Conservation (phyloP, 192 early-diverging fungal species). For the Linnemannia elongata region DNA sequence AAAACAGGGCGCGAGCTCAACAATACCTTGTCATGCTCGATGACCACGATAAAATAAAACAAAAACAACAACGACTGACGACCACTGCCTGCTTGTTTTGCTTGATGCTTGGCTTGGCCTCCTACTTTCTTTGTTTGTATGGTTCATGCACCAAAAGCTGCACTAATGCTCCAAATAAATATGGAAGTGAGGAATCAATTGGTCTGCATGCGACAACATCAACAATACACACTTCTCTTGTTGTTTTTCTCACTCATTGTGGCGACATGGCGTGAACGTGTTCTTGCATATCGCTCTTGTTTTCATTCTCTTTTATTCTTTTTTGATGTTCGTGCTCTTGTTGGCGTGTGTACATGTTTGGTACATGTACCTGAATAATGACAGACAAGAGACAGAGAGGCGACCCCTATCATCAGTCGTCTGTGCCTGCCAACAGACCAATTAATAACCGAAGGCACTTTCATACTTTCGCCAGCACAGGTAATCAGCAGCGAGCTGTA, state of each 20-base stretch:
- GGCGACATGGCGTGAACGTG: slow-evolving; percentile 7
- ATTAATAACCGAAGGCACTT: not conserved
- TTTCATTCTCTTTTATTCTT: too few species aligned
- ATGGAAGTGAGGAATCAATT: not conserved
- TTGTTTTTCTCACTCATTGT: not conserved
- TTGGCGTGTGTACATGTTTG: not conserved
- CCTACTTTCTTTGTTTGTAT: not conserved
- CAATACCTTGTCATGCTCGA: not conserved
- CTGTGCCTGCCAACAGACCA: not conserved
- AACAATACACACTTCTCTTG: not conserved
- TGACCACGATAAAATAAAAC: not conserved
- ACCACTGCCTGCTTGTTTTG: too few species aligned
- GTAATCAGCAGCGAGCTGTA: too few species aligned
- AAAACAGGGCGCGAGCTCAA: not conserved
- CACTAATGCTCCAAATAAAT: not conserved
- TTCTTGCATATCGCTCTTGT: not conserved
- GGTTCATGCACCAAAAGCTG: not conserved
- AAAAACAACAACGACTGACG: not conserved
- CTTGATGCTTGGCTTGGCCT: not conserved
- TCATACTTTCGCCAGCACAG: not conserved
- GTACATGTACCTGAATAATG: not conserved
- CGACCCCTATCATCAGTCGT: not conserved
- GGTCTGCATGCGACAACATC: not conserved
- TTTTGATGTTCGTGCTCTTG: too few species aligned
- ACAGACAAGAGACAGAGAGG: not conserved